Conservation (phyloP, 441 rosid genomes). For the Biscutella laevigata region DNA sequence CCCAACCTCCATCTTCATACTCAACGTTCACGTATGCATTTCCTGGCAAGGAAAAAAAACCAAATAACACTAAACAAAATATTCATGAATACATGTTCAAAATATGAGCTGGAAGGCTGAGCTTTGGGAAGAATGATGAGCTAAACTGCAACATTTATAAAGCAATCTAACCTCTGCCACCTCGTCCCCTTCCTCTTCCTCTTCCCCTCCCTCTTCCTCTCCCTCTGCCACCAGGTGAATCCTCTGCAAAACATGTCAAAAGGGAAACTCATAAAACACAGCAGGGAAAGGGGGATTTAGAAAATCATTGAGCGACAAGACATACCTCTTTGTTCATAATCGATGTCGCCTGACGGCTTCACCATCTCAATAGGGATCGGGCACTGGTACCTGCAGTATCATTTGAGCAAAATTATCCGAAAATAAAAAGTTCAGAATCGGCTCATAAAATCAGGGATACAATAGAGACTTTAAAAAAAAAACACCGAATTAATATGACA, state of each 20-base stretch:
- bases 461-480: neutral
- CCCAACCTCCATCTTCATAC: conserved; percentile 34
- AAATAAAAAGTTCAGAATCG: neutral
- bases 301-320: neutral
- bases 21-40: conserved; percentile 30
- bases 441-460: neutral
- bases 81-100: neutral
- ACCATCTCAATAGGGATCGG: conserved; percentile 32
- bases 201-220: conserved; percentile 27
- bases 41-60: conserved; percentile 17
- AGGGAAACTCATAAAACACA: neutral
- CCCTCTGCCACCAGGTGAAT: conserved; percentile 28
- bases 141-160: neutral
- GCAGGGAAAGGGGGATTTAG: neutral
- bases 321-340: conserved; percentile 25
- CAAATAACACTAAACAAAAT: neutral
- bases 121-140: neutral
- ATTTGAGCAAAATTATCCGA: neutral
- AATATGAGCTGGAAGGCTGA: neutral
- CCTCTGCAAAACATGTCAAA: conserved; percentile 16
- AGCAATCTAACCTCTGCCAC: conserved; percentile 21
- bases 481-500: no score
- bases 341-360: conserved; percentile 25
- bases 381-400: conserved; percentile 25
- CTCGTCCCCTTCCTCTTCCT: conserved; percentile 26